These are phyloP conservation scores for Colletotrichum camelliae DNA, from an alignment of 2,329 filamentous ascomycete genomes.

Conservation along the genomic window DNA sequence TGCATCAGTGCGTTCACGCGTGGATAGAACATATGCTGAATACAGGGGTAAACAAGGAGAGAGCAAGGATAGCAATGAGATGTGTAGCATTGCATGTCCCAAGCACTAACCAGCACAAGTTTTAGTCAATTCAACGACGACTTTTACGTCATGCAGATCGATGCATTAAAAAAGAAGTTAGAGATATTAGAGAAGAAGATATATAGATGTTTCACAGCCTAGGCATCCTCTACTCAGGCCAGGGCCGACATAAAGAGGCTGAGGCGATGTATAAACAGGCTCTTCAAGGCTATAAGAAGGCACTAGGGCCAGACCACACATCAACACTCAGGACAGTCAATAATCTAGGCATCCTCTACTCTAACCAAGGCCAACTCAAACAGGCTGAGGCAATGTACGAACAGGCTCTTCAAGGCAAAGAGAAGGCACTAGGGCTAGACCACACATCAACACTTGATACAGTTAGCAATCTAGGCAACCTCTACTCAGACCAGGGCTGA, in stretches of 20 bases:
- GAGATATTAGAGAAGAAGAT: slow-evolving; percentile 30
- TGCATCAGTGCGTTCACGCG: slow-evolving; percentile 38
- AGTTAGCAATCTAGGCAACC: no score
- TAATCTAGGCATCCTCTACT: no score
- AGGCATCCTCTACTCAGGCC: no score
- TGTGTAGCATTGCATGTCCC: slow-evolving; percentile 23
- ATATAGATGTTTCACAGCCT: no score
- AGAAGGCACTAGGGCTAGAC: no score
- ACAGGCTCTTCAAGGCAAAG: slow-evolving; percentile 15
- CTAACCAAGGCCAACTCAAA: no score
- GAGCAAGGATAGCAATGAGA: background rate
- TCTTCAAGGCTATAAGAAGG: no score
- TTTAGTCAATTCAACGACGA: slow-evolving; percentile 21
- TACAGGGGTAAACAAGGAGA: background rate
- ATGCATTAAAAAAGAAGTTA: slow-evolving; percentile 27
- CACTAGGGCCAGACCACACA: no score
- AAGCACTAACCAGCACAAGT: background rate
- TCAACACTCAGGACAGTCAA: no score
- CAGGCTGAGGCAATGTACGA: background rate
- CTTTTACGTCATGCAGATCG: slow-evolving; percentile 26
- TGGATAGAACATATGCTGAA: slow-evolving; percentile 34
- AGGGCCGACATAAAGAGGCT: no score
- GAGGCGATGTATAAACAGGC: no score
- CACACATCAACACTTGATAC: no score
- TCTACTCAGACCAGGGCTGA: background rate